These are phyloP conservation scores for Rosa persica DNA, from an alignment of 306 rosid species.

Conservation along the genomic window DNA sequence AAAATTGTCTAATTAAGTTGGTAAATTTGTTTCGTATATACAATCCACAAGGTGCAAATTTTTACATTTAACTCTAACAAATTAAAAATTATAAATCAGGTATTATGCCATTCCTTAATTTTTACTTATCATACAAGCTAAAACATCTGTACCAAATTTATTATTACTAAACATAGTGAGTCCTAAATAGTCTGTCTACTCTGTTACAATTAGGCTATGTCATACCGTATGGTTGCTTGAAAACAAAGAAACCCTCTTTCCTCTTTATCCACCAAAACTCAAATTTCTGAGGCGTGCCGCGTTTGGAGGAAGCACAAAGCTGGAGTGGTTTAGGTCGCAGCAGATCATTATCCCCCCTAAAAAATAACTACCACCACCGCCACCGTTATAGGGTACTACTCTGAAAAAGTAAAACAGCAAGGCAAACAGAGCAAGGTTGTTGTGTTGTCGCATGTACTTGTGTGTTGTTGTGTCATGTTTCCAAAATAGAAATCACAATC, in stretches of 20 bases:
- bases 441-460: conserved; percentile 16
- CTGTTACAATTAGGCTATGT: neutral
- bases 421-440: conserved; percentile 24
- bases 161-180: neutral
- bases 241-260: neutral
- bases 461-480: conserved; percentile 7
- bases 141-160: neutral
- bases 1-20: no score
- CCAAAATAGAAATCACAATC: conserved; percentile 21
- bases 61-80: neutral
- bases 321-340: neutral
- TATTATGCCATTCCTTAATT: neutral
- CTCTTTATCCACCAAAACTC: neutral
- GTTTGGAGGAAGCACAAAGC: neutral
- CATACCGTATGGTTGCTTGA: conserved; percentile 1
- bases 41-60: neutral
- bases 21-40: no score
- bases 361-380: conserved; percentile 16
- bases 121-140: neutral
- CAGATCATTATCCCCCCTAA: conserved; percentile 12
- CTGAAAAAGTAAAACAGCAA: conserved; percentile 17
- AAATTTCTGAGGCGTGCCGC: conserved; percentile 1
- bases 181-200: neutral
- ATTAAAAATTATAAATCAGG: neutral
- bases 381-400: neutral